Conservation (phyloP, 2,329 filamentous ascomycete species). For the Aspergillus sp. region DNA sequence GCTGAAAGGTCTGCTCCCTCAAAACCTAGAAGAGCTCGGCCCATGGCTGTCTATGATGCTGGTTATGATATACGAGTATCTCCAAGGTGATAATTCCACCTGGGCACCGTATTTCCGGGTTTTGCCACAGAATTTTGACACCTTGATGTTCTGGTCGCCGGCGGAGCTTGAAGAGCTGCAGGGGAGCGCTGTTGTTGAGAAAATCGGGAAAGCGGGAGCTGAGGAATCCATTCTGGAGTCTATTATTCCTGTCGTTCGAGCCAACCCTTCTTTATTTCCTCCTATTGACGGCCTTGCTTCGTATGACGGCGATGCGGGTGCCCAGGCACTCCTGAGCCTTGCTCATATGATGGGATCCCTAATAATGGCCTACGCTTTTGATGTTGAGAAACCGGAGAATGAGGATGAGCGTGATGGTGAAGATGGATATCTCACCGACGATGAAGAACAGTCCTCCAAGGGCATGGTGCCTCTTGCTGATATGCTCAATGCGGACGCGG, state of each 20-base stretch:
- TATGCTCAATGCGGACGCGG: conserved; percentile 82
- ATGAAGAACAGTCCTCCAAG: conserved; percentile 66
- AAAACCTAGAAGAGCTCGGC: conserved; percentile 52
- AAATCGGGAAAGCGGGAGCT: conserved; percentile 72
- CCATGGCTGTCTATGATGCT: conserved; percentile 66
- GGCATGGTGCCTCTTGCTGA: conserved; percentile 92
- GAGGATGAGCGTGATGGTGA: conserved; percentile 53
- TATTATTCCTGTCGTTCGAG: conserved; percentile 53
- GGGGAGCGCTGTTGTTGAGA: conserved; percentile 71
- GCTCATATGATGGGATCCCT: conserved; percentile 82
- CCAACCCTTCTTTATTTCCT: conserved; percentile 44
- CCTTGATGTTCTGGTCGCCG: conserved; percentile 83
- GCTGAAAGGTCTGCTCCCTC: conserved; percentile 58
- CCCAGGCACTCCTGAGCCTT: conserved; percentile 52
- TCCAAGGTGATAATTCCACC: conserved; percentile 57
- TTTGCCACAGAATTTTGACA: conserved; percentile 72
- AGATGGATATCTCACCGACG: conserved; percentile 56
- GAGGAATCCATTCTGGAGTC: conserved; percentile 65
- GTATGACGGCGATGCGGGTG: conserved; percentile 39
- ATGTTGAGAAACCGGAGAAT: conserved; percentile 63
- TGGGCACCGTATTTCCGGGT: conserved; percentile 81
- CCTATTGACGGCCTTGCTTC: conserved; percentile 38
- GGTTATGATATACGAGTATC: conserved; percentile 75
- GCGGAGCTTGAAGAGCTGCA: conserved; percentile 71
- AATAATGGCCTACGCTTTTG: conserved; percentile 93